A percentile compares a stretch with the other conserved stretches of the same genome.
Conservation (phyloP, 805 yeast species). For the Tetrapisispora iriomotensis region DNA sequence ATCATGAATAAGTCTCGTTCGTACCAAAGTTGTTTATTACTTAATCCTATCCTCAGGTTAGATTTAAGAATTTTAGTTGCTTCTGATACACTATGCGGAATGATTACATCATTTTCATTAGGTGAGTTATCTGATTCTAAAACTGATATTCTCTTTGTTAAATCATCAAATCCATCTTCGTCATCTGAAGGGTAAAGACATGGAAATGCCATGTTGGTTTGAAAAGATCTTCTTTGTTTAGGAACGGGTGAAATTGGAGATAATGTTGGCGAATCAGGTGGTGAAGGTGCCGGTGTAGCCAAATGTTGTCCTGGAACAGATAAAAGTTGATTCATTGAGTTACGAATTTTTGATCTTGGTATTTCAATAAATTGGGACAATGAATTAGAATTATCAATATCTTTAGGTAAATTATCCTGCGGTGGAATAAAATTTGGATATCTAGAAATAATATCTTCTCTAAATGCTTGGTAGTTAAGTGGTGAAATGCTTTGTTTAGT, state of each 20-base stretch:
- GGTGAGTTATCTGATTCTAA: too few relatives aligned
- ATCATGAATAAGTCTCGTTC: slow-evolving; percentile 63
- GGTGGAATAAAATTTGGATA: slow-evolving; percentile 64
- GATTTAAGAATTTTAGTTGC: slow-evolving; percentile 60
- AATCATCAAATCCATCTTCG: slow-evolving; percentile 23
- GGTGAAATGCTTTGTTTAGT: slow-evolving; percentile 54
- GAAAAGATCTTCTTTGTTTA: slow-evolving; percentile 46
- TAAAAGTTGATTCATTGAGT: slow-evolving; percentile 22
- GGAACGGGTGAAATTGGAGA: slow-evolving; percentile 1
- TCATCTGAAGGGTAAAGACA: slow-evolving; percentile 48
- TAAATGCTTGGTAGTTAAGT: slow-evolving; percentile 70
- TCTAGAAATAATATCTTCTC: slow-evolving; percentile 62
- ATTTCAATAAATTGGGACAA: slow-evolving; percentile 50
- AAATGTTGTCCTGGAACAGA: slow-evolving; percentile 32
- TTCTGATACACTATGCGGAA: slow-evolving; percentile 70
- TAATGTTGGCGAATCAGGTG: slow-evolving; percentile 44
- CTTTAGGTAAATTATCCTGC: slow-evolving; percentile 36
- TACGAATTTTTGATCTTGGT: slow-evolving; percentile 39
- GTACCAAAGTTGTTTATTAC: slow-evolving; percentile 59
- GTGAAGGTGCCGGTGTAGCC: slow-evolving; percentile 86
- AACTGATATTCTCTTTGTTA: slow-evolving; percentile 8
- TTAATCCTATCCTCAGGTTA: slow-evolving; percentile 55
- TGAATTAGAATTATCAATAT: slow-evolving; percentile 41
- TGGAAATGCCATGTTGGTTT: slow-evolving; percentile 59
- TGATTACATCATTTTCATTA: slow-evolving; percentile 20